Evolutionary conservation across 108 stramenopile genomes (phyloP).

Genomic region (Cyclotella choctawhatcheeana): DNA sequence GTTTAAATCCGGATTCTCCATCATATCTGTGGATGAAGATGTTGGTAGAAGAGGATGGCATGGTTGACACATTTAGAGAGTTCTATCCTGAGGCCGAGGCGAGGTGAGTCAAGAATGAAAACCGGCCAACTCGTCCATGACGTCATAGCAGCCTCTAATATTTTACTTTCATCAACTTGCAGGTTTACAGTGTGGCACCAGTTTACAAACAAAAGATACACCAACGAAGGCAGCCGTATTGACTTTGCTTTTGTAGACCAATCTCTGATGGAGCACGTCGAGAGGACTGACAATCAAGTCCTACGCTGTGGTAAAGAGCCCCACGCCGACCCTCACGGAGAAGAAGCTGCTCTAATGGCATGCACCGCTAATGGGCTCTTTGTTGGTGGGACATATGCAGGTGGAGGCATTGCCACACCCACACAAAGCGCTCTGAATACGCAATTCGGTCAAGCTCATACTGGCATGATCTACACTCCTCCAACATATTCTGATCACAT

Average conservation of each 20-base stretch:
- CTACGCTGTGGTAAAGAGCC: constrained; percentile 64
- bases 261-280: constrained; percentile 52
- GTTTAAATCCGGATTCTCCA: constrained; percentile 57
- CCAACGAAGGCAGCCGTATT: constrained; percentile 87
- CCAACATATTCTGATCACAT: constrained; percentile 93
- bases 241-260: constrained; percentile 87
- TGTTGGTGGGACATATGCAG: constrained; percentile 75
- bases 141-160: too few relatives aligned
- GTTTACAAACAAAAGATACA: constrained; percentile 79
- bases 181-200: constrained; percentile 94
- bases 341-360: constrained; percentile 79
- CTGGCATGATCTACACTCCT: constrained; percentile 92
- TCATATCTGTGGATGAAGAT: constrained; percentile 69
- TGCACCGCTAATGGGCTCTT: constrained; percentile 82
- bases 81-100: constrained; percentile 84
- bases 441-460: constrained; percentile 80
- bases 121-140: too few relatives aligned
- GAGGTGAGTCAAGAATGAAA: constrained; percentile 38
- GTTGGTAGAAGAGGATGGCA: constrained; percentile 71
- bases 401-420: constrained; percentile 82
- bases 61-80: constrained; percentile 87
- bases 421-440: constrained; percentile 71
- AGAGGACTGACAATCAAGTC: constrained; percentile 33
- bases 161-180: too few relatives aligned
- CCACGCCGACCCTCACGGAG: constrained; percentile 56